These are phyloP conservation scores for Lachancea quebecensis DNA, from an alignment of 805 yeast genomes.

Conservation along the genomic window DNA sequence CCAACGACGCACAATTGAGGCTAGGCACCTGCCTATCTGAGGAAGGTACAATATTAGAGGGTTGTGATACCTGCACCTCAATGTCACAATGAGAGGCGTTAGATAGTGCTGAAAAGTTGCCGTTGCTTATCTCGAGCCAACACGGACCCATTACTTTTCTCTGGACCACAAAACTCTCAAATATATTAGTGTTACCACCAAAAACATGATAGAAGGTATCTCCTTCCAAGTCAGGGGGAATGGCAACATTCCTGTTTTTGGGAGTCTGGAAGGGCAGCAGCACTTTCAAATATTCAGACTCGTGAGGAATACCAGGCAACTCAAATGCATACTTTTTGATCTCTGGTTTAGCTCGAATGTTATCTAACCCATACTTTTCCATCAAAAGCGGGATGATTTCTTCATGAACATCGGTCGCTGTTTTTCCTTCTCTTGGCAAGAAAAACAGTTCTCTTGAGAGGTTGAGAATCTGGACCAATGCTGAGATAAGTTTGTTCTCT, in stretches of 20 bases:
- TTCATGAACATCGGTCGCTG: slow-evolving; percentile 63
- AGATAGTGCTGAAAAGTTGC: slow-evolving; percentile 49
- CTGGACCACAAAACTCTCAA: slow-evolving; percentile 81
- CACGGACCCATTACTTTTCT: slow-evolving; percentile 94
- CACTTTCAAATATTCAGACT: slow-evolving; percentile 73
- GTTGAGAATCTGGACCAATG: slow-evolving; percentile 68
- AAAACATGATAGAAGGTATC: slow-evolving; percentile 71
- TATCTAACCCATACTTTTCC: slow-evolving; percentile 53
- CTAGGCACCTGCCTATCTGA: slow-evolving; percentile 51
- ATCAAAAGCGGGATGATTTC: slow-evolving; percentile 65
- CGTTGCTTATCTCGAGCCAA: slow-evolving; percentile 73
- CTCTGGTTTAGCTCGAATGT: slow-evolving; percentile 64
- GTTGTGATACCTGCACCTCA: slow-evolving; percentile 55
- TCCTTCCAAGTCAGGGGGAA: slow-evolving; percentile 66
- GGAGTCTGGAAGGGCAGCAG: slow-evolving; percentile 68
- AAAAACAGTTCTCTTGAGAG: slow-evolving; percentile 67
- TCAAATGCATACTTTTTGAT: slow-evolving; percentile 85
- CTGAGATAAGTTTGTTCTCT: slow-evolving; percentile 57
- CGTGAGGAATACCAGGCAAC: slow-evolving; percentile 63
- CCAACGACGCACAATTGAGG: slow-evolving; percentile 63
- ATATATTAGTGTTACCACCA: slow-evolving; percentile 66
- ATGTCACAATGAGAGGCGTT: slow-evolving; percentile 74
- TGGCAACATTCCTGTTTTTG: slow-evolving; percentile 38
- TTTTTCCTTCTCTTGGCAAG: slow-evolving; percentile 57
- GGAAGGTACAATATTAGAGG: slow-evolving; percentile 42